Conservation (phyloP, 148 eudicot species). For the Polygonum maritimum region DNA sequence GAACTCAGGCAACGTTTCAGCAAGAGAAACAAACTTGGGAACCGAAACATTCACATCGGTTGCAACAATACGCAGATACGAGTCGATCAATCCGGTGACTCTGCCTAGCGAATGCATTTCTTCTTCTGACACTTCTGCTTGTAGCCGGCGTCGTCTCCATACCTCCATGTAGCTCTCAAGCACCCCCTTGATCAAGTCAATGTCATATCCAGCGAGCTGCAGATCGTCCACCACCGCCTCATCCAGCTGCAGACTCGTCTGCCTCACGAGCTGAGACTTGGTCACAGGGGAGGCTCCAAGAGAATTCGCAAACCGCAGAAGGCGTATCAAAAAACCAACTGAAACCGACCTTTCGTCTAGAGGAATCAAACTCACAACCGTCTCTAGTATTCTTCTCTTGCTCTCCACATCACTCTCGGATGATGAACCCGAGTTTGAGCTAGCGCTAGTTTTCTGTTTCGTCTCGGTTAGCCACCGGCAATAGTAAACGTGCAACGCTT, state of each 20-base stretch:
- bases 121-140: neutral
- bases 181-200: conserved; percentile 35
- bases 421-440: conserved; percentile 19
- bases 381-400: conserved; percentile 32
- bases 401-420: conserved; percentile 15
- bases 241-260: conserved; percentile 35
- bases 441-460: conserved; percentile 3
- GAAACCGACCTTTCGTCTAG: conserved; percentile 40
- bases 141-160: conserved; percentile 28
- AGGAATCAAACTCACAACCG: conserved; percentile 39
- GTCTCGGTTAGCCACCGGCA: conserved; percentile 37
- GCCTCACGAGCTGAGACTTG: conserved; percentile 39
- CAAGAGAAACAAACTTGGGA: conserved; percentile 27
- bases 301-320: conserved; percentile 24
- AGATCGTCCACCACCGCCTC: conserved; percentile 41
- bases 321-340: conserved; percentile 40
- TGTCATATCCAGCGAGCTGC: conserved; percentile 23
- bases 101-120: conserved; percentile 17
- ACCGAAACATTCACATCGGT: conserved; percentile 26
- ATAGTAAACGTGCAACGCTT: conserved; percentile 56
- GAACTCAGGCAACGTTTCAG: conserved; percentile 36
- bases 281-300: conserved; percentile 28
- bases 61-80: conserved; percentile 40
- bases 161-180: conserved; percentile 38
- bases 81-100: conserved; percentile 36